These are phyloP conservation scores for Aquanectria penicillioides DNA, from an alignment of 2,329 filamentous ascomycete species.

Conservation along the genomic window DNA sequence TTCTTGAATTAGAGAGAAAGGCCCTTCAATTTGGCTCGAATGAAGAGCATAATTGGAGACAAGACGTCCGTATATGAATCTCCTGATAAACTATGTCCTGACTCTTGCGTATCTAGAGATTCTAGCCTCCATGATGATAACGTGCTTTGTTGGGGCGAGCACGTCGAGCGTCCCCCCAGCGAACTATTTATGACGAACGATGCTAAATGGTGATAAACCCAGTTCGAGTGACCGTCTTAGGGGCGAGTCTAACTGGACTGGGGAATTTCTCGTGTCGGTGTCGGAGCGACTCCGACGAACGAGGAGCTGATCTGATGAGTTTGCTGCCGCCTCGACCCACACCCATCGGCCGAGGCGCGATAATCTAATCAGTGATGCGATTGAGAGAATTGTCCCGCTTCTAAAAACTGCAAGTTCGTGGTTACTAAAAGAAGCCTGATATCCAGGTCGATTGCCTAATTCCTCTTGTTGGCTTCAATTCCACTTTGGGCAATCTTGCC, in stretches of 20 bases:
- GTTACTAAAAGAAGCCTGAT: no score
- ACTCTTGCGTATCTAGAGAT: no score
- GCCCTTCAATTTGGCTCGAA: no score
- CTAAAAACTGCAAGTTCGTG: no score
- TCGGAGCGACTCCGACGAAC: not conserved
- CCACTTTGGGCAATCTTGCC: not conserved
- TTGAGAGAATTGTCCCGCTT: no score
- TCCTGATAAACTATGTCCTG: no score
- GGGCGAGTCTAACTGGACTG: conserved; percentile 6
- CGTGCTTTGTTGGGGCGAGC: conserved; percentile 20
- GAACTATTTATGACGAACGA: not conserved
- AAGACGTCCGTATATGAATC: no score
- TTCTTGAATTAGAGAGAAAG: no score
- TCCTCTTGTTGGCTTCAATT: not conserved
- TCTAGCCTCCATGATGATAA: conserved; percentile 7
- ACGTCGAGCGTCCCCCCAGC: conserved; percentile 10
- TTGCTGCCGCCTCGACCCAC: not conserved
- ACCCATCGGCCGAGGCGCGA: no score
- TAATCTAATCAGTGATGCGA: no score
- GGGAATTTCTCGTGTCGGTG: conserved; percentile 2
- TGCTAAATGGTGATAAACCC: not conserved
- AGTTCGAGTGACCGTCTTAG: not conserved
- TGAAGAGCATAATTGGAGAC: no score
- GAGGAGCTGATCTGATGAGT: not conserved
- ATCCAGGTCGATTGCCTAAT: no score